These are phyloP conservation scores for Tylopilus sp. DNA, from an alignment of 768 basidiomycete genomes.

Conservation along the genomic window DNA sequence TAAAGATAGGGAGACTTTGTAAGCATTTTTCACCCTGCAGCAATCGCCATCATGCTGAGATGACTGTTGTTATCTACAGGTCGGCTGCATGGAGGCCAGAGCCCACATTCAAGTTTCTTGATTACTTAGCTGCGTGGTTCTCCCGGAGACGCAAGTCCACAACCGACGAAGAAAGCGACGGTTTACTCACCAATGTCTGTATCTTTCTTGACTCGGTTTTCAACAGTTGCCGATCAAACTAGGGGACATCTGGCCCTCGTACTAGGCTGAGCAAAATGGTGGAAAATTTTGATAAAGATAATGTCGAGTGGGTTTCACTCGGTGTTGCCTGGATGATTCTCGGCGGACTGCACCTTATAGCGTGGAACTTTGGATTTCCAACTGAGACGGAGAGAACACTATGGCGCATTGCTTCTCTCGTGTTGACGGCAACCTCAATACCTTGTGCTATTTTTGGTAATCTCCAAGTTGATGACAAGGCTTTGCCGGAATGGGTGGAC, in stretches of 20 bases:
- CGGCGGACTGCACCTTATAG: not conserved
- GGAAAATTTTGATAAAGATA: too few relatives aligned
- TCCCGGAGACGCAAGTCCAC: too few relatives aligned
- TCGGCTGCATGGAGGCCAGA: not conserved
- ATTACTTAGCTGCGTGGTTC: not conserved
- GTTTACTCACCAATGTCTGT: too few relatives aligned
- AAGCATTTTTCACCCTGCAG: not conserved
- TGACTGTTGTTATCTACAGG: not conserved
- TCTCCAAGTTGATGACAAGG: too few relatives aligned
- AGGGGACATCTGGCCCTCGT: not conserved
- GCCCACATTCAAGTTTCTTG: not conserved
- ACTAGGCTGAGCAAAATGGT: not conserved
- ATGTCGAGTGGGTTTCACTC: too few relatives aligned
- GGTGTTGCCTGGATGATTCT: not conserved
- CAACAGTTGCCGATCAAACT: too few relatives aligned
- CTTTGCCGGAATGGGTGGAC: too few relatives aligned
- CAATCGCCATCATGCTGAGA: not conserved
- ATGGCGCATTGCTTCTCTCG: not conserved
- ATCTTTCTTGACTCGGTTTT: too few relatives aligned
- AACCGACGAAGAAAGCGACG: too few relatives aligned
- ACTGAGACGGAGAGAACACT: not conserved
- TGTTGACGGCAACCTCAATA: not conserved
- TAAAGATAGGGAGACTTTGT: not conserved
- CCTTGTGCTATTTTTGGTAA: too few relatives aligned
- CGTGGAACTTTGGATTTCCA: not conserved